phyloP scores from a whole-genome alignment of 1,284 basidiomycete species.

The Exobasidium rhododendri region DNA sequence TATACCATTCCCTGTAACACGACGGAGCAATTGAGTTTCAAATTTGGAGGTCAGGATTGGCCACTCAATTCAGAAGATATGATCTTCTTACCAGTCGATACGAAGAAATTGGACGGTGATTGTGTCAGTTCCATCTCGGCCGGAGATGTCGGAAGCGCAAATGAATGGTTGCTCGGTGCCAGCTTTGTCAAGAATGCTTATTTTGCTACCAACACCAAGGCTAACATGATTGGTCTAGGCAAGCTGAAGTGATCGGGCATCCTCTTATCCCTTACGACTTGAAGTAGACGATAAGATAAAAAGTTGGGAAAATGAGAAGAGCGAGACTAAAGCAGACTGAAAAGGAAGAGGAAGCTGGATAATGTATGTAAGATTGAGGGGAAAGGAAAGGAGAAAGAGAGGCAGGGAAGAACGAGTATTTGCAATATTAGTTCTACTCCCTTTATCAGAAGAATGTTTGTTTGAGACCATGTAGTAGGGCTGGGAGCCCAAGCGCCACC shows the following conservation, averaged over 20 bases:
- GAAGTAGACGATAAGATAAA: no score
- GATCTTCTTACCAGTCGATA: slow-evolving; percentile 66
- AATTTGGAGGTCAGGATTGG: slow-evolving; percentile 67
- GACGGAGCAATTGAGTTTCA: slow-evolving; percentile 65
- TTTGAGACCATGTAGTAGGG: no score
- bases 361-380: no score
- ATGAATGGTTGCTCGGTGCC: slow-evolving; percentile 66
- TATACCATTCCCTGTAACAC: slow-evolving; percentile 77
- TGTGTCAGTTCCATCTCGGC: slow-evolving; percentile 73
- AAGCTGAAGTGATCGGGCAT: slow-evolving; percentile 18
- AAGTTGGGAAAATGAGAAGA: no score
- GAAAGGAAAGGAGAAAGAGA: no score
- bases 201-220: slow-evolving; percentile 68
- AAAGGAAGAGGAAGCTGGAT: no score
- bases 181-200: slow-evolving; percentile 54
- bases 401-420: no score
- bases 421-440: no score
- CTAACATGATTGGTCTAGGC: slow-evolving; percentile 70
- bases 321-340: no score
- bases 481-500: no score
- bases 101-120: slow-evolving; percentile 64
- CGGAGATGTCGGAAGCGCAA: slow-evolving; percentile 58
- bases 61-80: slow-evolving; percentile 62
- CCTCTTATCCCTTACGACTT: no score
- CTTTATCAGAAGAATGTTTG: no score